Evolutionary conservation across 345 rosid genomes (phyloP).

Genomic region (Linum tenue): DNA sequence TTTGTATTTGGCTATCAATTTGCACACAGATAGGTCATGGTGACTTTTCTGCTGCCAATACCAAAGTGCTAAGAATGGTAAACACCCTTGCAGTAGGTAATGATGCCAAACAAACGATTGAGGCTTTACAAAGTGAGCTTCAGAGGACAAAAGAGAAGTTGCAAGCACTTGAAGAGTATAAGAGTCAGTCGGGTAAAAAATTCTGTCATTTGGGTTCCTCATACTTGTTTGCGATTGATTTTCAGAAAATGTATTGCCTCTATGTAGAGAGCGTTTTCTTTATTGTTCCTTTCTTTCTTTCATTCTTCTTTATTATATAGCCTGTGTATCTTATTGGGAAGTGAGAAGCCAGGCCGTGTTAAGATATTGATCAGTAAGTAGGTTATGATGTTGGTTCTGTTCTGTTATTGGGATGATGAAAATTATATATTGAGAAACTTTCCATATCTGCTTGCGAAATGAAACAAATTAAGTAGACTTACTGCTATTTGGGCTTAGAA

Average conservation of each 20-base stretch:
- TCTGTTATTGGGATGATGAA: too few relatives aligned
- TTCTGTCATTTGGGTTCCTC: not conserved
- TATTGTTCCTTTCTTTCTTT: not conserved
- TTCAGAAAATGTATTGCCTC: not conserved
- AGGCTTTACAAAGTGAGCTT: constrained; percentile 78
- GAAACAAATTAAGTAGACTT: too few relatives aligned
- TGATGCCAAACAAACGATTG: constrained; percentile 94
- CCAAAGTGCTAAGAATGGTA: constrained; percentile 87
- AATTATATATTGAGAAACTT: too few relatives aligned
- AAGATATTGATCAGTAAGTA: not conserved
- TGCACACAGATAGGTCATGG: constrained; percentile 81
- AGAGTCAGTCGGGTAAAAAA: constrained; percentile 66
- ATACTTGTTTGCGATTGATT: not conserved
- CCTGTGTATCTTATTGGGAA: not conserved
- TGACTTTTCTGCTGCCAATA: constrained; percentile 73
- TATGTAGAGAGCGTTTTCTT: not conserved
- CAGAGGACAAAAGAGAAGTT: constrained; percentile 87
- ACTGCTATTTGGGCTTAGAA: not conserved
- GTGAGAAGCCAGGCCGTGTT: not conserved
- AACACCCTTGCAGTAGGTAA: constrained; percentile 83
- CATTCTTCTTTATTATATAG: not conserved
- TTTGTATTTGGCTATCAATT: constrained; percentile 11
- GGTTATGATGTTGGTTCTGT: not conserved
- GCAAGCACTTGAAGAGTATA: constrained; percentile 86
- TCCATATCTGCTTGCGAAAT: too few relatives aligned